These are phyloP conservation scores for Panaeolus papilionaceus DNA, from an alignment of 768 basidiomycete genomes.

Conservation along the genomic window DNA sequence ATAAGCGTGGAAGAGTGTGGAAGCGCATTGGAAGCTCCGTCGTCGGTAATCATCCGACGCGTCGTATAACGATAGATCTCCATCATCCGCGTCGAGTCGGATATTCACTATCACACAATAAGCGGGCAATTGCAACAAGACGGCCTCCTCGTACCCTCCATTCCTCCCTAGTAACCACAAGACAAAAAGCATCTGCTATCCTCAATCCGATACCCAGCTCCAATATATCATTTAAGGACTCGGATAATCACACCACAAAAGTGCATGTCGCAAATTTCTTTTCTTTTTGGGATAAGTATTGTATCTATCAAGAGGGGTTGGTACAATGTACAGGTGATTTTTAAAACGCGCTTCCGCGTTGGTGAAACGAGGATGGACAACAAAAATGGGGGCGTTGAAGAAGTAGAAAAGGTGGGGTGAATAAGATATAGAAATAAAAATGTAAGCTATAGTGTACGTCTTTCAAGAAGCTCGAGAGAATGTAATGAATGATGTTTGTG, in stretches of 20 bases:
- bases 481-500: neutral
- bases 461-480: neutral
- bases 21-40: neutral
- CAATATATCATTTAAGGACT: neutral
- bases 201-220: neutral
- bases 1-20: neutral
- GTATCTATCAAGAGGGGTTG: slow-evolving; percentile 11
- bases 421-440: slow-evolving; percentile 11
- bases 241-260: slow-evolving; percentile 2
- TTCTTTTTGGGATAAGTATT: slow-evolving; percentile 10
- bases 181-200: slow-evolving; percentile 4
- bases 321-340: slow-evolving; percentile 12
- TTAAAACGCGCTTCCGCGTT: slow-evolving; percentile 5
- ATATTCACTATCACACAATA: neutral
- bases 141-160: neutral
- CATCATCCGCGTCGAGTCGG: neutral
- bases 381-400: neutral
- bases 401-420: neutral
- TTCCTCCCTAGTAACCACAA: neutral
- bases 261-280: slow-evolving; percentile 11
- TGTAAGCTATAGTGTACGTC: slow-evolving; percentile 4
- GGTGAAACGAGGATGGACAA: neutral
- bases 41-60: neutral
- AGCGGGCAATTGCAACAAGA: neutral
- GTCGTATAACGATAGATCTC: neutral